Evolutionary conservation across 2,329 filamentous ascomycete species (phyloP).

Genomic region (Fusarium pininemorale): DNA sequence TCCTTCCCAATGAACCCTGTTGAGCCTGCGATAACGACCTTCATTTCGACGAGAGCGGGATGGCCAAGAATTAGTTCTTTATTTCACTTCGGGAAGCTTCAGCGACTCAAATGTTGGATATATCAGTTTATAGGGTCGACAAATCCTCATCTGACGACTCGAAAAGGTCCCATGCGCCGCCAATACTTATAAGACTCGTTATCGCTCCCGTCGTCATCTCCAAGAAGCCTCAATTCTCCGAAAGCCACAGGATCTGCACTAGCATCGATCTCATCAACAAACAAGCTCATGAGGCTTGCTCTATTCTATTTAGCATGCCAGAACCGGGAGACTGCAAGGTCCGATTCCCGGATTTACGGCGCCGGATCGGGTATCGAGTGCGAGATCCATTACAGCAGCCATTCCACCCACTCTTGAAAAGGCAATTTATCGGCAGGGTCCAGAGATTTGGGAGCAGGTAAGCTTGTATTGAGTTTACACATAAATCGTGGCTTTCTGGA

Average conservation of each 20-base stretch:
- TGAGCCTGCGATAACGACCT: constrained; percentile 54
- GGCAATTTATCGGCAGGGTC: neutral
- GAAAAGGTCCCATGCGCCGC: neutral
- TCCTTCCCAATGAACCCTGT: constrained; percentile 55
- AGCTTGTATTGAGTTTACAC: neutral
- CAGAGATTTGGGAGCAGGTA: neutral
- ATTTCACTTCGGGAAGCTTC: no score
- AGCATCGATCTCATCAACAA: neutral
- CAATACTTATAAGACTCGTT: neutral
- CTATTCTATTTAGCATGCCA: neutral
- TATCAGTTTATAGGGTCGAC: neutral
- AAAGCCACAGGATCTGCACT: neutral
- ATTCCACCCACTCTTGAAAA: neutral
- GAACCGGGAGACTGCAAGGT: neutral
- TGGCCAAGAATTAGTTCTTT: no score
- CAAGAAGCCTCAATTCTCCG: neutral
- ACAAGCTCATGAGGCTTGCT: neutral
- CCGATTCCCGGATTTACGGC: neutral
- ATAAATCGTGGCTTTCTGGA: neutral
- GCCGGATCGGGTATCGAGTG: constrained; percentile 6
- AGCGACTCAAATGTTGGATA: neutral
- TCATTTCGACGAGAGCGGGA: constrained; percentile 45
- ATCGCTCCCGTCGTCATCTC: neutral
- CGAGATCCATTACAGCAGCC: constrained; percentile 6
- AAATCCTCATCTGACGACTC: no score